Evolutionary conservation across 1,284 basidiomycete genomes (phyloP).

Genomic region (Ceratobasidium sp.): DNA sequence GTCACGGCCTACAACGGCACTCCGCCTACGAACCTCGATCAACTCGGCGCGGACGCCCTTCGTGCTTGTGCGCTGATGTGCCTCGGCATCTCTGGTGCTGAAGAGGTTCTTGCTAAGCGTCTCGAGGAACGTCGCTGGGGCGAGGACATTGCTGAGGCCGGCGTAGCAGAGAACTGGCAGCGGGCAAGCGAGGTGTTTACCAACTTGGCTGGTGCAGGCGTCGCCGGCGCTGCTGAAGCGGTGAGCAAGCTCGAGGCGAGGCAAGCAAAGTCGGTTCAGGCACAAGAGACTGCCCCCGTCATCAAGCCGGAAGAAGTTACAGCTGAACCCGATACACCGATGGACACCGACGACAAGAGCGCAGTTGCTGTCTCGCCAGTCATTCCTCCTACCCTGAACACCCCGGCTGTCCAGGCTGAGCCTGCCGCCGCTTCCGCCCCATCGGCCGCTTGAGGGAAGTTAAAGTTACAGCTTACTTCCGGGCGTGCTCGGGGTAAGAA

Average conservation of each 20-base stretch:
- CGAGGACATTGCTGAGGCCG: slow-evolving; percentile 29
- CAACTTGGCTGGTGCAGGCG: slow-evolving; percentile 4
- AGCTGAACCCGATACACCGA: not conserved
- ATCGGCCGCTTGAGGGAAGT: not conserved
- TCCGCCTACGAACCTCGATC: slow-evolving; percentile 4
- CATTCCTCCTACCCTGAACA: slow-evolving; percentile 10
- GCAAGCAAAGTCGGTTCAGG: not conserved
- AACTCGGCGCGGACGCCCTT: slow-evolving; percentile 13
- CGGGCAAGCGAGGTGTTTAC: slow-evolving; percentile 29
- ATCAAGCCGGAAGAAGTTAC: not conserved
- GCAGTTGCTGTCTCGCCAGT: not conserved
- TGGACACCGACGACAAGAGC: slow-evolving; percentile 13
- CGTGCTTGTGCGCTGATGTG: slow-evolving; percentile 34
- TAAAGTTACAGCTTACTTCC: not conserved
- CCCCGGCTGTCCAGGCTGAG: slow-evolving; percentile 11
- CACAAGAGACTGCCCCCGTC: not conserved
- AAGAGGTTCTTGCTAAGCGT: slow-evolving; percentile 25
- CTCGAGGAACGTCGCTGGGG: slow-evolving; percentile 27
- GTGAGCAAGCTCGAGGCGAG: slow-evolving; percentile 22
- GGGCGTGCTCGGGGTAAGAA: not conserved
- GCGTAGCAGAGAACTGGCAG: slow-evolving; percentile 28
- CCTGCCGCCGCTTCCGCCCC: not conserved
- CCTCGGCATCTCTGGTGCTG: slow-evolving; percentile 18
- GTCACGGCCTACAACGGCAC: not conserved
- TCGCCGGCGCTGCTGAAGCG: slow-evolving; percentile 29